Conservation (phyloP, 2,329 filamentous ascomycete genomes). For the Colletotrichum euphorbiae region DNA sequence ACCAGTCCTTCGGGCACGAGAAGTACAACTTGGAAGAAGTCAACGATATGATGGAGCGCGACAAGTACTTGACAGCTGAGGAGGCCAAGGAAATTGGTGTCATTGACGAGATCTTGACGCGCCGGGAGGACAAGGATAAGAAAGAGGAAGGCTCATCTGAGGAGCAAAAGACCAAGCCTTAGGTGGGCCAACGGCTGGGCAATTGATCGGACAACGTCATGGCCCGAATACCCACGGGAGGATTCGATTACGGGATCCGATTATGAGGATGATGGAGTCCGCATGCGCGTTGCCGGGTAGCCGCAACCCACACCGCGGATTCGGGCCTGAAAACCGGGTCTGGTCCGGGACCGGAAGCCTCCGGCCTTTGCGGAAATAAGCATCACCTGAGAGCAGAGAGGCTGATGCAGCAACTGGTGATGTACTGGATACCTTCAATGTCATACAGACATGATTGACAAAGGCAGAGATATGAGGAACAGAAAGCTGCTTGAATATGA, state of each 20-base stretch:
- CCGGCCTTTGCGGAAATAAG: slow-evolving; percentile 26
- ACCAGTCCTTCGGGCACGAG: slow-evolving; percentile 78
- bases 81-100: slow-evolving; percentile 93
- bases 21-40: slow-evolving; percentile 85
- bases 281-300: slow-evolving; percentile 34
- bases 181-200: neutral
- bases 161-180: slow-evolving; percentile 39
- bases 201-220: neutral
- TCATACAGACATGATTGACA: neutral
- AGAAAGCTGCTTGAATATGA: too few species aligned
- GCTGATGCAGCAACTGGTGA: neutral
- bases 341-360: slow-evolving; percentile 34
- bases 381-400: neutral
- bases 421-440: too few species aligned
- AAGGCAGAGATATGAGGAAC: neutral
- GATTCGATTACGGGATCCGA: slow-evolving; percentile 8
- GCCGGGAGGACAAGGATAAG: slow-evolving; percentile 59
- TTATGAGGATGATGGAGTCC: slow-evolving; percentile 11
- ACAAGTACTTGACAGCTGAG: slow-evolving; percentile 90
- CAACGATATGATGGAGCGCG: slow-evolving; percentile 95
- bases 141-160: slow-evolving; percentile 38
- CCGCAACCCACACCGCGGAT: slow-evolving; percentile 18
- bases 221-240: neutral
- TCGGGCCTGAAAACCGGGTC: slow-evolving; percentile 23
- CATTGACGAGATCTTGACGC: slow-evolving; percentile 86